phyloP scores from a whole-genome alignment of 352 stramenopile species.

The Globisporangium spiculum region DNA sequence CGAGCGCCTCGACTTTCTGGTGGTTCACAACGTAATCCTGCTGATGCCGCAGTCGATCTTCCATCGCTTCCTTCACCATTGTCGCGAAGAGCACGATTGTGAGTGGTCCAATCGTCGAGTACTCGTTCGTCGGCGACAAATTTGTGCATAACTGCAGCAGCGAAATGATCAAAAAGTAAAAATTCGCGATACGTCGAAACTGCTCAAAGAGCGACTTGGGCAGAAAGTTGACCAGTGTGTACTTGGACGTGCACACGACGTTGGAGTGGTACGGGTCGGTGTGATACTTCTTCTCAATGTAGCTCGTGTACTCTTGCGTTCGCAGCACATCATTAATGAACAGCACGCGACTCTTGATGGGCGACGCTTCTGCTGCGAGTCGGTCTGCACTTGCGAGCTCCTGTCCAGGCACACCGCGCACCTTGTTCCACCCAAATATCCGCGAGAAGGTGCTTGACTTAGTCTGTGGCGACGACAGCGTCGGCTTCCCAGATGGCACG shows the following conservation, averaged over 20 bases:
- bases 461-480: neutral
- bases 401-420: conserved; percentile 23
- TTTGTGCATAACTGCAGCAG: conserved; percentile 91
- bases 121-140: conserved; percentile 84
- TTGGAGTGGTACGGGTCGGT: conserved; percentile 49
- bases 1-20: conserved; percentile 45
- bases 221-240: conserved; percentile 94
- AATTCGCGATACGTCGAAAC: conserved; percentile 94
- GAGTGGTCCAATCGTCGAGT: conserved; percentile 82
- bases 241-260: conserved; percentile 89
- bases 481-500: neutral
- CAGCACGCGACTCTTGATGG: conserved; percentile 56
- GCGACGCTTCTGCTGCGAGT: conserved; percentile 9
- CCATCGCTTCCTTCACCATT: conserved; percentile 84
- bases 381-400: conserved; percentile 19
- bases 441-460: conserved; percentile 4
- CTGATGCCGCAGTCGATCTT: conserved; percentile 70
- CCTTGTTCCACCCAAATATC: conserved; percentile 30
- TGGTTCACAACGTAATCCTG: conserved; percentile 79
- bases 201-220: conserved; percentile 95
- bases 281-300: conserved; percentile 43
- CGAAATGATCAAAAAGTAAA: conserved; percentile 97
- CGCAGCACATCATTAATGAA: conserved; percentile 67
- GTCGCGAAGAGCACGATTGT: conserved; percentile 76
- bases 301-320: conserved; percentile 58